These are phyloP conservation scores for Pseudocohnilembus persalinus DNA, from an alignment of 169 alveolate genomes.

Conservation along the genomic window DNA sequence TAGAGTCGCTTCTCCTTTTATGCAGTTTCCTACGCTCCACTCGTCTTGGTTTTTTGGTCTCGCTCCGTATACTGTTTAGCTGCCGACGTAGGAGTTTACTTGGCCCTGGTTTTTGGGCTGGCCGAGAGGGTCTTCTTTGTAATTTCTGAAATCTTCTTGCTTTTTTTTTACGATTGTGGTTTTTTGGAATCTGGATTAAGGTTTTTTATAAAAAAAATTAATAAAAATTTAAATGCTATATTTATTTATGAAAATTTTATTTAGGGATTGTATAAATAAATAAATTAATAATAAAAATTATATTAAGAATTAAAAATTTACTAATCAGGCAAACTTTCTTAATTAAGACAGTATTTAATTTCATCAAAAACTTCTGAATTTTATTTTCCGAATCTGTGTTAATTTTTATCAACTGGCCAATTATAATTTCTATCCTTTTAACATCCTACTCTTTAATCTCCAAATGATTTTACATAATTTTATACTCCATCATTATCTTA, in stretches of 20 bases:
- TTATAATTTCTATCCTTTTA: slow-evolving; percentile 68
- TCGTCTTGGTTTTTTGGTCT: slow-evolving; percentile 47
- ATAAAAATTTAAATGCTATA: no score
- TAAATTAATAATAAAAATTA: background rate
- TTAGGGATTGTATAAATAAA: no score
- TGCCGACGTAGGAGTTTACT: slow-evolving; percentile 36
- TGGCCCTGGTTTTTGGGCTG: slow-evolving; percentile 74
- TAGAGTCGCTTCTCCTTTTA: slow-evolving; percentile 70
- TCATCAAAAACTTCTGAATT: slow-evolving; percentile 62
- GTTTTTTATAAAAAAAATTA: background rate
- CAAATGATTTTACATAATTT: slow-evolving; percentile 62
- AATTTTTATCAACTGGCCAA: slow-evolving; percentile 63
- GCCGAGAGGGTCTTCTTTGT: slow-evolving; percentile 70
- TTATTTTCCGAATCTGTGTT: slow-evolving; percentile 74
- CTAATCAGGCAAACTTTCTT: slow-evolving; percentile 56
- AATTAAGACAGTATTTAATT: slow-evolving; percentile 58
- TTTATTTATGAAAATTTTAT: no score
- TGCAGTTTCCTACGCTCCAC: slow-evolving; percentile 81
- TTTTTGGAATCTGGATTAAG: slow-evolving; percentile 60
- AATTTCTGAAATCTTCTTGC: slow-evolving; percentile 73
- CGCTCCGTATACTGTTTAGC: slow-evolving; percentile 59
- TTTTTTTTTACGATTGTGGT: slow-evolving; percentile 76
- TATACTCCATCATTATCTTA: slow-evolving; percentile 38
- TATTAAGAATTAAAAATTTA: background rate
- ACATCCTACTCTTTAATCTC: slow-evolving; percentile 70